Conservation (phyloP, 805 yeast genomes). For the Ogataea methylovora region DNA sequence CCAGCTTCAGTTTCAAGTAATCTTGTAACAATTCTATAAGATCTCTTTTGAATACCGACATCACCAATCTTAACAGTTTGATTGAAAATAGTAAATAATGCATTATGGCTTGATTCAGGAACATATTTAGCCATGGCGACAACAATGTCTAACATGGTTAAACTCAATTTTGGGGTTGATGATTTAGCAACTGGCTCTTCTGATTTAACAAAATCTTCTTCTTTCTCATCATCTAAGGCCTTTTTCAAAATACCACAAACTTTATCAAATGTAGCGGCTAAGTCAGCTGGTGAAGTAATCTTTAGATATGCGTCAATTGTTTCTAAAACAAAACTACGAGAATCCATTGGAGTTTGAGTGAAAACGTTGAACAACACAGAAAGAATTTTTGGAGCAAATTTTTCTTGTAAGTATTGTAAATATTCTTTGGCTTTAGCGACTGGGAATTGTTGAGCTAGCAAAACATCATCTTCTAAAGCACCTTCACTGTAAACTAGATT, state of each 20-base stretch:
- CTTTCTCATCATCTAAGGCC: conserved; percentile 56
- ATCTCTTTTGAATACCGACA: conserved; percentile 77
- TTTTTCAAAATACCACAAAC: conserved; percentile 73
- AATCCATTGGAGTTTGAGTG: conserved; percentile 78
- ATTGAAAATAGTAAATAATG: conserved; percentile 72
- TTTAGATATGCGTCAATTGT: conserved; percentile 76
- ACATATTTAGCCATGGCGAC: conserved; percentile 83
- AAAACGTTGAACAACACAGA: conserved; percentile 89
- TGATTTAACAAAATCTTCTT: conserved; percentile 24
- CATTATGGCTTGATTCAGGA: conserved; percentile 61
- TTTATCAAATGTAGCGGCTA: conserved; percentile 73
- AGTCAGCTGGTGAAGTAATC: conserved; percentile 58
- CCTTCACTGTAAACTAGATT: conserved; percentile 58
- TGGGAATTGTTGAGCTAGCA: conserved; percentile 58
- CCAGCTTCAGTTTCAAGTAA: conserved; percentile 68
- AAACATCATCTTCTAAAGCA: conserved; percentile 47
- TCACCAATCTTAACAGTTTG: conserved; percentile 52
- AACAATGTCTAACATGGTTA: conserved; percentile 86
- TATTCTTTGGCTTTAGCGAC: conserved; percentile 45
- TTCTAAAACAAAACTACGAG: conserved; percentile 79
- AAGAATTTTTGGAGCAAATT: conserved; percentile 61
- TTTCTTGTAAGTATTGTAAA: conserved; percentile 53
- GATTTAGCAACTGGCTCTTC: conserved; percentile 24
- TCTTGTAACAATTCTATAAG: conserved; percentile 70
- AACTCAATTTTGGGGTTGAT: conserved; percentile 47